Base-by-base conservation (phyloP, 495 filamentous ascomycete genomes). In the Talaromyces nanjingensis region DNA sequence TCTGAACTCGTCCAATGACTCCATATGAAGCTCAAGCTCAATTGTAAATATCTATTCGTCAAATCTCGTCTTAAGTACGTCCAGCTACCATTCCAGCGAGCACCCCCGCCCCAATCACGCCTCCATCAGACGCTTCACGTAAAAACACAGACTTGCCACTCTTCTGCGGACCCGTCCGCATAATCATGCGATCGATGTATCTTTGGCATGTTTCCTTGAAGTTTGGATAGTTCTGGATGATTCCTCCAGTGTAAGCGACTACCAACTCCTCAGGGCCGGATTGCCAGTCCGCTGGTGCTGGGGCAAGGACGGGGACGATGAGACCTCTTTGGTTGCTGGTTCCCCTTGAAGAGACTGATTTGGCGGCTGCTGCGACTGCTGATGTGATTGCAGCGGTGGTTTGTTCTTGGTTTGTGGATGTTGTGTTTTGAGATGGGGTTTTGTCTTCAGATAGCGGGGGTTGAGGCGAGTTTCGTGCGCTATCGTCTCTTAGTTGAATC, bases 231-330 rank as follows among this genome's bases (percentile, higher is more conserved):
- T 89, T 83, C 33, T 87, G 84, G 58, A 92, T 92, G 65, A 89
- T 90, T 20, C 89, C 89, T 7, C 90, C 90, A 0, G 90, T 91
- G 66, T 89, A 92, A 5, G 89, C 89, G 11, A 93, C 86, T 5
- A 89, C 84, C 55, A 93, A 72, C 66, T 91, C 86, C 49, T 89
- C 79, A 4, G 79, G 79, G 9, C 77, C 77, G 5, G 76, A 79
- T 59, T 80, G 74, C 77, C 77, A 80, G 60, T 78, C 76, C 9
- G 69, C 70, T 14, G 76, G 73, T 0, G 69, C 66, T 14, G 71
- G 71, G 1, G 70, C 71, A 0, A 81, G 63, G 16, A 81, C 76
- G 12, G 78, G 78, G n/a, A 81, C 78, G 47, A 81, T 75, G n/a
- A 74, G 77, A 1, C 73, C 74, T 12, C 71, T 72, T 18, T 63